Evolutionary conservation across 257 asterid genomes (phyloP), one percentile per base, ranked within the genome.

Genomic region (Leonotis leonurus): DNA sequence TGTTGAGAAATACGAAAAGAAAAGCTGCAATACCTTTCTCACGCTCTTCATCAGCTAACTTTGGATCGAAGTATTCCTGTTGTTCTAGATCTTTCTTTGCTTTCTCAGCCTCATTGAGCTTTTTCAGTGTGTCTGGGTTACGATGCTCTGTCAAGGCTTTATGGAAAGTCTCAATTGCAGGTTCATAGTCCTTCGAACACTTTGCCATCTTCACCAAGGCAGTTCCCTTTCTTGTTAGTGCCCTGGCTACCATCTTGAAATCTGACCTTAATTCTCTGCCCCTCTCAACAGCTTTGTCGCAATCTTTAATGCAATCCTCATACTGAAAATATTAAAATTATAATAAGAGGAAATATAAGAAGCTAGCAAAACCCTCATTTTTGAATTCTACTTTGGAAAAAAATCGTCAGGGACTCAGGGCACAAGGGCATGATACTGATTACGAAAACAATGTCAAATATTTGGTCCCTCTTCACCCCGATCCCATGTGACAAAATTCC

Each of bases 141-240:
- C 99, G 95, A 70, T 89, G 95, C 74, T 92, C 99, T 0, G 97
- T 92, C 6, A 92, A 77, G 10, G 99, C 97, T 75, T 92, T 92
- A 68, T 92, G 99, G 70, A 86, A 92, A 65, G 83, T 53, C 75
- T 89, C 97, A 21, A 92, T 92, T 11, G 95, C 97, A 52, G 79
- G 87, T 1, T 89, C 96, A 56, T 60, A 89, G 58, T 92, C 99
- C 78, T 75, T 81, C 0, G 99, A 89, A 63, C 65, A 55, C 72
- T 85, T 89, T 5, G 94, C 95, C 86, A 81, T 70, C 75, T 92
- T 92, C 33, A 73, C 84, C 68, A 92, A 69, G 36, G 99, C 99
- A 52, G 88, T 76, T 33, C 99, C 99, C 74, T 92, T 92, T 51
- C 99, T 81, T 11, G 99, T 92, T 63, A 92, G 71, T 13, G 99